A percentile compares a stretch with the other conserved stretches of the same genome.
Evolutionary conservation across 805 yeast genomes (phyloP).

Genomic region (Clavispora santaluciae): DNA sequence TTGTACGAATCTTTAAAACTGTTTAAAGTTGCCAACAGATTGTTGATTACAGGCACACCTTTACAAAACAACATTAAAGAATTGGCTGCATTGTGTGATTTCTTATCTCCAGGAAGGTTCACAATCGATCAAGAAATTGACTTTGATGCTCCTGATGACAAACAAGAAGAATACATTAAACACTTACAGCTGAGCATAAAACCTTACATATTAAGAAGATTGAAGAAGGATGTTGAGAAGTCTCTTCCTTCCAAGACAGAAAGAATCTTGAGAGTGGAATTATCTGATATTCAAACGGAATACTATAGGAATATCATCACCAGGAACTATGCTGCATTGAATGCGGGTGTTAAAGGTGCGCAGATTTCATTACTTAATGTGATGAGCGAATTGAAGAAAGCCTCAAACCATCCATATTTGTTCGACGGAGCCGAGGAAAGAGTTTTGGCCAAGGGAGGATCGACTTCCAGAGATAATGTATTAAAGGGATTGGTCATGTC

Average conservation of each 20-base stretch:
- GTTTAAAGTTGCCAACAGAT: conserved; percentile 77
- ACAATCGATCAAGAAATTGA: conserved; percentile 91
- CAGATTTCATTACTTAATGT: conserved; percentile 84
- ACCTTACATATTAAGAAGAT: conserved; percentile 87
- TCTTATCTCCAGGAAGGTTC: conserved; percentile 93
- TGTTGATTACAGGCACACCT: conserved; percentile 97
- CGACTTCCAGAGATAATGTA: conserved; percentile 67
- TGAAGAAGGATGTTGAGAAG: conserved; percentile 96
- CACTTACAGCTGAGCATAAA: conserved; percentile 79
- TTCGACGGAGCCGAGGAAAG: conserved; percentile 90
- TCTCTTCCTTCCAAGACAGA: conserved; percentile 95
- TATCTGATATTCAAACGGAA: conserved; percentile 91
- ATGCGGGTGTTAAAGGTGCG: conserved; percentile 68
- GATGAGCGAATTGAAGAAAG: conserved; percentile 94
- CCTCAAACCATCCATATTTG: conserved; percentile 93
- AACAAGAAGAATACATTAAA: conserved; percentile 85
- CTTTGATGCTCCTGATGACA: conserved; percentile 81
- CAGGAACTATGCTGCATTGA: conserved; percentile 85
- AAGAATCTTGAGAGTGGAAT: conserved; percentile 88
- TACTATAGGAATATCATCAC: conserved; percentile 92
- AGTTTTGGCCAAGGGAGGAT: conserved; percentile 62
- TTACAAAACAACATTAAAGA: conserved; percentile 93
- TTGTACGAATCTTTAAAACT: conserved; percentile 81
- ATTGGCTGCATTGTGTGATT: conserved; percentile 89
- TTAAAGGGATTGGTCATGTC: conserved; percentile 93